A percentile compares a stretch with the other conserved stretches of the same genome.
Conservation (phyloP, 306 rosid species). For the Cicer judaicum region DNA sequence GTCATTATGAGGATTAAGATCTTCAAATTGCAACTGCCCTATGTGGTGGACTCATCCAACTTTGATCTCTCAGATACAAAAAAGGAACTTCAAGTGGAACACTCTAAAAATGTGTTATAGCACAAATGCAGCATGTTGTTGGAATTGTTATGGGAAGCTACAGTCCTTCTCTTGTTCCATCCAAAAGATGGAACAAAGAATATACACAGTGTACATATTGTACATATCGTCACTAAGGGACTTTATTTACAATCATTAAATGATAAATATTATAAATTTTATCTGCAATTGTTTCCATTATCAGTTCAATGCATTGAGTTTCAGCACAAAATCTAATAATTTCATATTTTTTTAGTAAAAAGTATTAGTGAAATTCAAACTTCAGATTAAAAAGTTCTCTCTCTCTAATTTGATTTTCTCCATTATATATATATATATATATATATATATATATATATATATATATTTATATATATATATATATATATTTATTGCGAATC, state of each 20-base stretch:
- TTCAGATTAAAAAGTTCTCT: too few relatives aligned
- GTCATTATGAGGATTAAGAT: conserved; percentile 35
- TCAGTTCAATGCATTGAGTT: not conserved
- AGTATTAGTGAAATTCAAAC: too few relatives aligned
- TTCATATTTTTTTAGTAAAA: too few relatives aligned
- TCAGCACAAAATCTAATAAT: too few relatives aligned
- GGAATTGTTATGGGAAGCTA: conserved; percentile 35
- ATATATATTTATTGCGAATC: too few relatives aligned
- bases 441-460: too few relatives aligned
- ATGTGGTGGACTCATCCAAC: conserved; percentile 37
- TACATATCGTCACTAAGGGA: conserved; percentile 12
- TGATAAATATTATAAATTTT: conserved; percentile 27
- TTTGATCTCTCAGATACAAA: conserved; percentile 26
- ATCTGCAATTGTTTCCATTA: conserved; percentile 20
- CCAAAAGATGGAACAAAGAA: conserved; percentile 31
- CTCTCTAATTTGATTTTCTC: too few relatives aligned
- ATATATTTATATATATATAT: too few relatives aligned
- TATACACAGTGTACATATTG: conserved; percentile 26
- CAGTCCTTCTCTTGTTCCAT: conserved; percentile 17
- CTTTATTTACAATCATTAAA: conserved; percentile 31
- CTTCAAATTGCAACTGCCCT: conserved; percentile 18
- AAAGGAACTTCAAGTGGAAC: conserved; percentile 32
- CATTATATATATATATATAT: too few relatives aligned
- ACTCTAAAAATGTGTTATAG: conserved; percentile 39
- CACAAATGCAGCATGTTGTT: conserved; percentile 34